These are phyloP conservation scores for Candida sanyaensis DNA, from an alignment of 1,139 yeast species.

Conservation along the genomic window DNA sequence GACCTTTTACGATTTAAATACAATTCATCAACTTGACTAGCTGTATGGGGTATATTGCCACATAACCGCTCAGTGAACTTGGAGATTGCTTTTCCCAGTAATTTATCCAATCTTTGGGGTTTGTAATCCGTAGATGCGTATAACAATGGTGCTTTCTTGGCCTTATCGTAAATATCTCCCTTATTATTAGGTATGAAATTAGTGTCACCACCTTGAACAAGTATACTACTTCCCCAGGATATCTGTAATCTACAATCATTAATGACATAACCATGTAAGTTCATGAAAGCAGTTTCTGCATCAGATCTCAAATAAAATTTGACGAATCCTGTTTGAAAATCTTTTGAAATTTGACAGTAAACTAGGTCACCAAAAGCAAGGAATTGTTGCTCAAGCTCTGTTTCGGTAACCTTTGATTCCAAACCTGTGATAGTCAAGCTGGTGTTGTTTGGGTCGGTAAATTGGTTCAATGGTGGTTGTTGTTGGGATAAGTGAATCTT, in stretches of 20 bases:
- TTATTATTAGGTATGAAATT: conserved; percentile 13
- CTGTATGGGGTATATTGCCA: conserved; percentile 21
- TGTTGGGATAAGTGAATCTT: conserved; percentile 22
- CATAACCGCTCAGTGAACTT: conserved; percentile 15
- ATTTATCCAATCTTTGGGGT: conserved; percentile 20
- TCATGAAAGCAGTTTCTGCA: conserved; percentile 39
- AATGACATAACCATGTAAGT: conserved; percentile 31
- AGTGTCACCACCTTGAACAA: conserved; percentile 6
- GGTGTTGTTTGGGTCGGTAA: conserved; percentile 41
- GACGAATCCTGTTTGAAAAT: conserved; percentile 25
- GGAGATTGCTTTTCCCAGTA: conserved; percentile 15
- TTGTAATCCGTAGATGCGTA: conserved; percentile 19
- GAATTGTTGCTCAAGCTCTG: conserved; percentile 31
- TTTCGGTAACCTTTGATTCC: conserved; percentile 27
- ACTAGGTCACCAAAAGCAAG: conserved; percentile 39
- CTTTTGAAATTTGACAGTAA: conserved; percentile 22
- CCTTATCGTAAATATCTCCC: conserved; percentile 16
- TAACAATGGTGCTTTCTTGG: conserved; percentile 19
- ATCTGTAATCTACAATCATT: conserved; percentile 33
- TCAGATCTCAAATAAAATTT: conserved; percentile 32
- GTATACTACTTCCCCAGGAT: conserved; percentile 32
- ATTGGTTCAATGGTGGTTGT: conserved; percentile 34
- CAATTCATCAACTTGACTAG: conserved; percentile 18
- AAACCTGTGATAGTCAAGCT: conserved; percentile 33
- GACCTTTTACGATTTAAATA: conserved; percentile 18